Conservation (phyloP, 495 filamentous ascomycete genomes). For the Tuber microsphaerosporum region DNA sequence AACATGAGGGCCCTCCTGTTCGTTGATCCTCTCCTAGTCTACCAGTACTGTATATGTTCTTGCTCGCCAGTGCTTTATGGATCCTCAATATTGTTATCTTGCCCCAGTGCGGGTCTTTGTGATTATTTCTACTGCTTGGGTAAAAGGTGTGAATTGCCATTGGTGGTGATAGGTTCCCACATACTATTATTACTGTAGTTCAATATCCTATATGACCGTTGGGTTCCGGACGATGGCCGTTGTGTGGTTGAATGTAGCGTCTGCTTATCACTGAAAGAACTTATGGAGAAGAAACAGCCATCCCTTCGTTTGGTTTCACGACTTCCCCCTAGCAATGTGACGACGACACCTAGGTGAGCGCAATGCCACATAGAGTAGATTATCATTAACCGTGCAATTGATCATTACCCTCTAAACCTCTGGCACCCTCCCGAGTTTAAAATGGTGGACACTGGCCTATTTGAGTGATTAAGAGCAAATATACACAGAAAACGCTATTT, state of each 20-base stretch:
- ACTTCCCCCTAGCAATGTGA: too few relatives aligned
- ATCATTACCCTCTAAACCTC: too few relatives aligned
- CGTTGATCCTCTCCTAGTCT: too few relatives aligned
- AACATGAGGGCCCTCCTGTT: too few relatives aligned
- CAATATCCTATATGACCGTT: background rate
- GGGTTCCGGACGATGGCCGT: background rate
- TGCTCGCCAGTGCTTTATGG: background rate
- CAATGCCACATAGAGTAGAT: too few relatives aligned
- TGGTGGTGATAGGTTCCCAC: background rate
- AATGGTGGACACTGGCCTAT: too few relatives aligned
- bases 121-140: background rate
- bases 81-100: background rate
- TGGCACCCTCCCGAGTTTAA: too few relatives aligned
- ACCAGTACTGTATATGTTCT: background rate
- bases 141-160: background rate
- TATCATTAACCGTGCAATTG: too few relatives aligned
- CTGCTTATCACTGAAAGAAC: background rate
- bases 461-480: too few relatives aligned
- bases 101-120: background rate
- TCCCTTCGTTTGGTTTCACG: too few relatives aligned
- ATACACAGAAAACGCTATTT: too few relatives aligned
- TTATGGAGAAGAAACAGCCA: background rate
- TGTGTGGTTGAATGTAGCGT: background rate
- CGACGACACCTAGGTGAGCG: too few relatives aligned
- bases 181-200: background rate